A percentile compares a stretch with the other conserved stretches of the same genome.
phyloP scores from a whole-genome alignment of 2,329 filamentous ascomycete genomes.

The Camillea tinctor region DNA sequence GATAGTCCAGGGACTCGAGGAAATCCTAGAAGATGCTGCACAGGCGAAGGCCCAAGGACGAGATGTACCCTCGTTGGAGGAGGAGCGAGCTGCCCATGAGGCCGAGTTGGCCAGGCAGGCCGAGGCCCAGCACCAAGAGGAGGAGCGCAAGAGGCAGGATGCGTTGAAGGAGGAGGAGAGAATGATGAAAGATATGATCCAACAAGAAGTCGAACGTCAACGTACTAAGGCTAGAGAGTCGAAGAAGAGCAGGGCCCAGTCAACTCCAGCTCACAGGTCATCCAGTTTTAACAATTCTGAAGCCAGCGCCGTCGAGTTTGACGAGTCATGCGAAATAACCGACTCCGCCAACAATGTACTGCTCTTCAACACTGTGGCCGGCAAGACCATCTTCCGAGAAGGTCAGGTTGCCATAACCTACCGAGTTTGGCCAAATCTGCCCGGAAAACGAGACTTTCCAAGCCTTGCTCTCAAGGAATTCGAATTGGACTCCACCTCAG shows the following conservation, averaged over 20 bases:
- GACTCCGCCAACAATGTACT: slow-evolving; percentile 63
- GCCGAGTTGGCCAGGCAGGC: slow-evolving; percentile 64
- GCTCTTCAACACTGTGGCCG: slow-evolving; percentile 69
- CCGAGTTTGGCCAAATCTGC: slow-evolving; percentile 67
- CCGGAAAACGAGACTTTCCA: slow-evolving; percentile 53
- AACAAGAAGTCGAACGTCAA: slow-evolving; percentile 69
- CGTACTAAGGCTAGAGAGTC: slow-evolving; percentile 63
- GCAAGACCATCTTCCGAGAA: slow-evolving; percentile 63
- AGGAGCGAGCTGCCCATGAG: slow-evolving; percentile 83
- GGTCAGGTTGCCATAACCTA: slow-evolving; percentile 68
- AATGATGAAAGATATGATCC: slow-evolving; percentile 67
- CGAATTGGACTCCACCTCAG: slow-evolving; percentile 54
- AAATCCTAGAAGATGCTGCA: slow-evolving; percentile 83
- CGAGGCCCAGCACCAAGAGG: slow-evolving; percentile 52
- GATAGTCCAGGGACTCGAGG: slow-evolving; percentile 67
- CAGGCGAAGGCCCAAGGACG: slow-evolving; percentile 71
- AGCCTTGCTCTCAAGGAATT: slow-evolving; percentile 75
- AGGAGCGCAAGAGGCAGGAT: slow-evolving; percentile 52
- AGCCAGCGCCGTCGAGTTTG: slow-evolving; percentile 55
- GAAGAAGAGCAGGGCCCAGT: slow-evolving; percentile 58
- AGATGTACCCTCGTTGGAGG: slow-evolving; percentile 80
- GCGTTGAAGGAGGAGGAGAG: slow-evolving; percentile 68
- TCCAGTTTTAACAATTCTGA: slow-evolving; percentile 34
- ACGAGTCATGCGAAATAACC: slow-evolving; percentile 62
- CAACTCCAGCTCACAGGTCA: slow-evolving; percentile 37